Percentiles rank a stretch among this genome's conserved stretches.
Conservation (phyloP, 768 basidiomycete species). For the Auricularia sp. region DNA sequence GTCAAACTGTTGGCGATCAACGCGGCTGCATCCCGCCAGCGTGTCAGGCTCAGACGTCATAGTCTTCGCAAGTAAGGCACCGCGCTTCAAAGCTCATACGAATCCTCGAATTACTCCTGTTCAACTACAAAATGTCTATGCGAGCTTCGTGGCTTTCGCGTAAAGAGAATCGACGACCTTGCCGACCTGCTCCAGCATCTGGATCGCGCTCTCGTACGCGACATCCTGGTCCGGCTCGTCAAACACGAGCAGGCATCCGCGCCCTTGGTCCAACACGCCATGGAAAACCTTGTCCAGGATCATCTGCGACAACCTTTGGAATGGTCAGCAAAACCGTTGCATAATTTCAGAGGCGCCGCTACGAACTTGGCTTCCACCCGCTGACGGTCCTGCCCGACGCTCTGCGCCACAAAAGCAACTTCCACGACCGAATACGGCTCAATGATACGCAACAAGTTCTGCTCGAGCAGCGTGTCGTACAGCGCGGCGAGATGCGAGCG, state of each 20-base stretch:
- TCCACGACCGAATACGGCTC: constrained; percentile 94
- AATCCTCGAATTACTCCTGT: not conserved
- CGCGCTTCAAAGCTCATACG: not conserved
- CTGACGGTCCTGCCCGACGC: constrained; percentile 79
- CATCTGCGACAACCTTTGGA: constrained; percentile 83
- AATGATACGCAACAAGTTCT: constrained; percentile 89
- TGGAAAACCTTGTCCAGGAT: constrained; percentile 91
- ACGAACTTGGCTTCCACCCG: constrained; percentile 86
- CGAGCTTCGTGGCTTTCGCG: constrained; percentile 46
- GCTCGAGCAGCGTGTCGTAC: constrained; percentile 93
- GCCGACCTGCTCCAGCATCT: constrained; percentile 80
- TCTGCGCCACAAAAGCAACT: constrained; percentile 75
- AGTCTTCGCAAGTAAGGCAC: too few species aligned
- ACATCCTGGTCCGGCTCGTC: constrained; percentile 75
- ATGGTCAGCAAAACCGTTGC: not conserved
- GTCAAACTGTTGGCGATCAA: too few species aligned
- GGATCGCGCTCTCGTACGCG: constrained; percentile 80
- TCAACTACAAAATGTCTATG: constrained; percentile 3
- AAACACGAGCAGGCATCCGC: constrained; percentile 86
- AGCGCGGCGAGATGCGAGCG: constrained; percentile 87
- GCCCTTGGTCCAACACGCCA: constrained; percentile 93
- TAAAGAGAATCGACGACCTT: constrained; percentile 93
- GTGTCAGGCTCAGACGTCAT: too few species aligned
- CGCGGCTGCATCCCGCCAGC: too few species aligned
- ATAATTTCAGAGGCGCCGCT: too few species aligned